Base-by-base conservation (phyloP, 257 asterid genomes). In the Asclepias syriaca region DNA sequence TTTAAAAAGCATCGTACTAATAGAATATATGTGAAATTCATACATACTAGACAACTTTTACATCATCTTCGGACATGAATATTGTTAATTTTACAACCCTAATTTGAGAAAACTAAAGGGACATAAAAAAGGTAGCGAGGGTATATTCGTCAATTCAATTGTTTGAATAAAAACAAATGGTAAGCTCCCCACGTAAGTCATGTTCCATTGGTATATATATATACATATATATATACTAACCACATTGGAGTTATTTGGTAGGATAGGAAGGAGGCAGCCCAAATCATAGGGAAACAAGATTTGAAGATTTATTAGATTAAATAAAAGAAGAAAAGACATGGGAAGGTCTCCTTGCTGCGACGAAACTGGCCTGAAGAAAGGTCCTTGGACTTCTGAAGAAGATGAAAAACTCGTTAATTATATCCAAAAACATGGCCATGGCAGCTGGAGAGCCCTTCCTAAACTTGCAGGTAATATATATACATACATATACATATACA, bases 371-470 rank as follows among this genome's bases (percentile, higher is more conserved):
- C 78, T 91, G 74, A 91, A 91, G 85, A 91, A 91, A 84, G 97
- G 97, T n/a, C 97, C 97, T 0, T 91, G 97, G 97, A 91, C 97
- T 75, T 83, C 97, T 24, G 97, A 89, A 67, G 97, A 91, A 85
- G 97, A 91, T 65, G 89, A 91, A 46, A 85, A 79, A 54, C 97
- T 91, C 84, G 78, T 84, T 84, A 81, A 78, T 2, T 72, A 79
- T 70, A 86, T 91, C 75, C 84, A 89, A 2, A 86, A 86, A 77
- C 85, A 91, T 24, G 97, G 97, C 77, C 97, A 91, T 79, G 96
- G 91, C 56, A 91, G 96, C 87, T 91, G 97, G 97, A 84, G 97
- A 80, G 97, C 97, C 71, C 96, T 91, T 66, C 97, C 97, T 0
- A 86, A 81, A 80, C 91, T 83, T 64, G 87, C 97, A 37, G 96